Evolutionary conservation across 2,329 filamentous ascomycete genomes (phyloP).

Genomic region (Pyrenochaeta sp.): DNA sequence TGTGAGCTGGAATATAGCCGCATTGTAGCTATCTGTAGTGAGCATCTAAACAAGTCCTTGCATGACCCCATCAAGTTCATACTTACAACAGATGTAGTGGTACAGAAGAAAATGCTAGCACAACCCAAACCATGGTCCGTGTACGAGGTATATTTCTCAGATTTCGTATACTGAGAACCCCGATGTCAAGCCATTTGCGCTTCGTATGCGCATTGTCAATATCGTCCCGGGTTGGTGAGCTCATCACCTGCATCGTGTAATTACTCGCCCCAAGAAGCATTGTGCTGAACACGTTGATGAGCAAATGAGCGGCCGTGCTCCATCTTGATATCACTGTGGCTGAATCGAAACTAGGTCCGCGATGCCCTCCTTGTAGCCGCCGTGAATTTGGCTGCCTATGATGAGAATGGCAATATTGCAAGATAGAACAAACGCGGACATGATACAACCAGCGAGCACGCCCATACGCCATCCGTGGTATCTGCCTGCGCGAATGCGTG

Average conservation of each 20-base stretch:
- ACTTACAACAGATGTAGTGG: slow-evolving; percentile 49
- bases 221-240: slow-evolving; percentile 28
- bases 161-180: slow-evolving; percentile 54
- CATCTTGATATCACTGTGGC: slow-evolving; percentile 6
- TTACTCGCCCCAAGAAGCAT: slow-evolving; percentile 27
- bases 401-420: slow-evolving; percentile 18
- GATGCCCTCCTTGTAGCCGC: slow-evolving; percentile 4
- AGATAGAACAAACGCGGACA: slow-evolving; percentile 18
- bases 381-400: neutral
- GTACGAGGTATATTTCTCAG: slow-evolving; percentile 18
- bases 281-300: slow-evolving; percentile 57
- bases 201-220: slow-evolving; percentile 28
- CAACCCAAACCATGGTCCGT: slow-evolving; percentile 9
- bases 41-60: slow-evolving; percentile 5
- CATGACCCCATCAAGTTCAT: neutral
- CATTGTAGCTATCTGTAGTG: slow-evolving; percentile 40
- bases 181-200: slow-evolving; percentile 50
- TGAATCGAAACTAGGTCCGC: neutral
- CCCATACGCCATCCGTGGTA: slow-evolving; percentile 32
- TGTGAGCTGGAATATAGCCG: slow-evolving; percentile 12
- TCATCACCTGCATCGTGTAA: slow-evolving; percentile 36
- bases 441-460: slow-evolving; percentile 18
- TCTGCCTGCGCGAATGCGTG: no score
- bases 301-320: slow-evolving; percentile 50
- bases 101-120: slow-evolving; percentile 37